These are phyloP conservation scores for Achaetomiella virescens DNA, from an alignment of 495 filamentous ascomycete genomes.

Conservation along the genomic window DNA sequence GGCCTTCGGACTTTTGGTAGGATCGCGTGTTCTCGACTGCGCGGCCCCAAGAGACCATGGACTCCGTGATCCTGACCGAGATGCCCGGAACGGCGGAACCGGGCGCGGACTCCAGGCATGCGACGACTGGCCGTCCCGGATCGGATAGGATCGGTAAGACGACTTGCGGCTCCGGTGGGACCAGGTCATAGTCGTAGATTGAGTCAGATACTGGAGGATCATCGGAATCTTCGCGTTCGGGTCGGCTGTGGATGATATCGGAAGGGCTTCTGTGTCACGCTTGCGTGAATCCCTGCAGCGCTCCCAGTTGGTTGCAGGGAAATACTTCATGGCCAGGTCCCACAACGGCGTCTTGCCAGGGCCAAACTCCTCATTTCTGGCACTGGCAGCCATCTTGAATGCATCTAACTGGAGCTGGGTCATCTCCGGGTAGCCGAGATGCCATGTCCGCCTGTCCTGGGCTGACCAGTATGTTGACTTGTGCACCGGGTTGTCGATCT, in stretches of 20 bases:
- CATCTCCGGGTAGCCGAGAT: constrained; percentile 51
- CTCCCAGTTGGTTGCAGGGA: constrained; percentile 31
- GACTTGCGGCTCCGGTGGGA: constrained; percentile 2
- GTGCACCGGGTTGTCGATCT: constrained; percentile 44
- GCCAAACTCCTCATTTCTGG: constrained; percentile 41
- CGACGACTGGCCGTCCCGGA: constrained; percentile 23
- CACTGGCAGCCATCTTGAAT: constrained; percentile 36
- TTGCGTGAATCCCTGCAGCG: background rate
- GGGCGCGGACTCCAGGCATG: constrained; percentile 32
- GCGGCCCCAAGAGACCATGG: constrained; percentile 71
- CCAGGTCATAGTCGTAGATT: constrained; percentile 5
- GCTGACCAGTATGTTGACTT: constrained; percentile 47
- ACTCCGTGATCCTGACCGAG: constrained; percentile 55
- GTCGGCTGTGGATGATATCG: constrained; percentile 12
- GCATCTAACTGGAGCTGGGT: constrained; percentile 42
- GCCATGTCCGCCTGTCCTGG: constrained; percentile 43
- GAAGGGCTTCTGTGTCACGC: background rate
- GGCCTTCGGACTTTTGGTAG: constrained; percentile 54
- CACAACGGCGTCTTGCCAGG: constrained; percentile 39
- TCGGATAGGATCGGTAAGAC: constrained; percentile 14
- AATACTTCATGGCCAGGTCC: constrained; percentile 44
- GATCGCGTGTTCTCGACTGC: constrained; percentile 52
- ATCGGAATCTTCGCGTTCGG: constrained; percentile 21
- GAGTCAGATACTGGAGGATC: constrained; percentile 11
- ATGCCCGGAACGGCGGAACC: constrained; percentile 48